Evolutionary conservation across 371 early-diverging fungal species (phyloP), one percentile per base, ranked within the genome.

Genomic region (Cokeromyces recurvatus): DNA sequence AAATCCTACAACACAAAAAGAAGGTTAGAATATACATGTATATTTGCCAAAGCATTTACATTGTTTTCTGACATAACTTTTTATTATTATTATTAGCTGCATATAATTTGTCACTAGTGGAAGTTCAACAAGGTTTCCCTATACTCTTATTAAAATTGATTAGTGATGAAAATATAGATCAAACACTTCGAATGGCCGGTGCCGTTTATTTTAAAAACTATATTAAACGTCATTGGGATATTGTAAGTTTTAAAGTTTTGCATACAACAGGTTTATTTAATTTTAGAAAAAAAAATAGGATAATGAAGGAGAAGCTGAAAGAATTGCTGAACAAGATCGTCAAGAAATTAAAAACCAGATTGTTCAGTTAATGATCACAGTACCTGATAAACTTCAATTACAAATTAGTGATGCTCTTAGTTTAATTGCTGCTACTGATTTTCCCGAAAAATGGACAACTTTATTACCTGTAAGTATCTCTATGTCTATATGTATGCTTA

Each of bases 181-280:
- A 57, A 22, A 79, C 77, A 27, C 66, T 90, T 11, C 81, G 93
- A 31, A 82, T 92, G 48, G 84, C 95, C 3, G 90, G 87, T 11
- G 82, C 92, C 15, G 63, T 98, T 29, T 87, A 88, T 55, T 95
- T 98, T 67, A 98, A 98, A 66, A 98, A 98, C 66, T 92, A 83
- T 64, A 68, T 95, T 54, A 89, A 89, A 51, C 81, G 87, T 48
- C 64, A 87, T 53, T 98, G 98, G 98, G 76, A 74, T 25, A 66
- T 68, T 59, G 93, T 90, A 78, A 53, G 63, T 42, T 21, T 4
- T 36, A 40, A 15, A 23, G 21, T 27, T 38, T 29, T 35, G 35
- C 35, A 44, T 34, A 14, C 10, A 46, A 19, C 32, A 17, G 5
- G 32, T 27, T 43, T 35, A 0, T n/a, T n/a, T n/a, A n/a, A n/a